phyloP scores from a whole-genome alignment of 2,329 filamentous ascomycete genomes.

The Alternaria alternata region DNA sequence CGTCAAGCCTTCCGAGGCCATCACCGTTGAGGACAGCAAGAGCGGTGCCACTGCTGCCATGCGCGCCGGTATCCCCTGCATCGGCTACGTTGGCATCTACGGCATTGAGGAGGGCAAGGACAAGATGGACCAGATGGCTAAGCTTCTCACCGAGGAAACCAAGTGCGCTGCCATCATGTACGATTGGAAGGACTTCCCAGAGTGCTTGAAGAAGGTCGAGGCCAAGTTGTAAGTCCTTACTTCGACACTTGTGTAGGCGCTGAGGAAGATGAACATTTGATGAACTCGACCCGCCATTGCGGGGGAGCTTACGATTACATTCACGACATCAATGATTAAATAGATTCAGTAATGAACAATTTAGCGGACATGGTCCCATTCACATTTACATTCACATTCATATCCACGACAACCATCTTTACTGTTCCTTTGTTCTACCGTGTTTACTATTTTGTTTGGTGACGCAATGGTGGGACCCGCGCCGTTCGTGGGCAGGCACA shows the following conservation, averaged over 20 bases:
- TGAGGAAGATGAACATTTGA: conserved; percentile 18
- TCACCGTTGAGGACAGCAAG: conserved; percentile 90
- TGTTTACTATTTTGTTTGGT: conserved; percentile 14
- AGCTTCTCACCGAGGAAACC: conserved; percentile 58
- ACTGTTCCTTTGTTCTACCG: background rate
- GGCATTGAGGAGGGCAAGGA: conserved; percentile 53
- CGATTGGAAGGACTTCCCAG: conserved; percentile 61
- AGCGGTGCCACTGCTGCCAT: conserved; percentile 80
- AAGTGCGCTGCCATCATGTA: conserved; percentile 60
- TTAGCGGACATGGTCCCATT: conserved; percentile 6
- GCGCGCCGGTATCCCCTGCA: conserved; percentile 78
- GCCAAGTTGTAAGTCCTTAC: conserved; percentile 40
- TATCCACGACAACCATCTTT: background rate
- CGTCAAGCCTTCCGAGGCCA: conserved; percentile 73
- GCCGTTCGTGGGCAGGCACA: background rate
- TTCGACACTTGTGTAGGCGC: background rate
- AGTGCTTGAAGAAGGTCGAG: conserved; percentile 60
- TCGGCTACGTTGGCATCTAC: conserved; percentile 81
- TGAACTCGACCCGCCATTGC: conserved; percentile 20
- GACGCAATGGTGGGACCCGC: conserved; percentile 17
- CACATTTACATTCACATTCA: background rate
- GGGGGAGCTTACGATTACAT: conserved; percentile 31
- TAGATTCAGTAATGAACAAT: conserved; percentile 17
- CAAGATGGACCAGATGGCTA: conserved; percentile 59
- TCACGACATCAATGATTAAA: conserved; percentile 24